Evolutionary conservation across 2,329 filamentous ascomycete genomes (phyloP).

Genomic region (Eutypella sp.): DNA sequence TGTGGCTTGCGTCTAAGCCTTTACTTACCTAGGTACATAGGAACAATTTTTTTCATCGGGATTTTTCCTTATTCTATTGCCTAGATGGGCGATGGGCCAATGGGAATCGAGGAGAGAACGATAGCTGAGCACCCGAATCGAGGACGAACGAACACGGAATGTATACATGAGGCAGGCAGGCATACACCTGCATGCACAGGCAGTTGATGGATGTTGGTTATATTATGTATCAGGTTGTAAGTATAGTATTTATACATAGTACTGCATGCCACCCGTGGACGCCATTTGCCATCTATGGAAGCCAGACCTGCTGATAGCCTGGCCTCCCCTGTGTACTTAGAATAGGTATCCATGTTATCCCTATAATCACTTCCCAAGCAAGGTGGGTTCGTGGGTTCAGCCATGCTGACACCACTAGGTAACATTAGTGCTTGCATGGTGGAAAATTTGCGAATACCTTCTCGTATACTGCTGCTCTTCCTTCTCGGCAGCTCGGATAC

Average conservation of each 20-base stretch:
- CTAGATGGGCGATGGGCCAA: background rate
- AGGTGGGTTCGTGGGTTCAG: conserved; percentile 1
- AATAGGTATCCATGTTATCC: background rate
- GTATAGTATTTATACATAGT: no score
- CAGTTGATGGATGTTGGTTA: no score
- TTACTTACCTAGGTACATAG: background rate
- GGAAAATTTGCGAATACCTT: background rate
- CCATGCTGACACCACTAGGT: background rate
- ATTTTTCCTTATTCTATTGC: background rate
- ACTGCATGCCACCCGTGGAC: no score
- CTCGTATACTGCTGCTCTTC: background rate
- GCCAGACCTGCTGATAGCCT: no score
- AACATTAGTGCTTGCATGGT: background rate
- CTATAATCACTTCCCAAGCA: background rate
- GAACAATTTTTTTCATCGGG: no score
- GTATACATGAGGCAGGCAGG: no score
- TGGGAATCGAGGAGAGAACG: background rate
- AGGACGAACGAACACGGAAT: no score
- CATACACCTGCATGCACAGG: no score
- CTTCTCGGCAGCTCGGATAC: background rate
- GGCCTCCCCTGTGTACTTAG: no score
- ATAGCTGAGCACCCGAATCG: no score
- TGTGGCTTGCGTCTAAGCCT: background rate
- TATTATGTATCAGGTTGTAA: no score
- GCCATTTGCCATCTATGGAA: no score